phyloP scores from a whole-genome alignment of 345 rosid species.

The Angophora floribunda region DNA sequence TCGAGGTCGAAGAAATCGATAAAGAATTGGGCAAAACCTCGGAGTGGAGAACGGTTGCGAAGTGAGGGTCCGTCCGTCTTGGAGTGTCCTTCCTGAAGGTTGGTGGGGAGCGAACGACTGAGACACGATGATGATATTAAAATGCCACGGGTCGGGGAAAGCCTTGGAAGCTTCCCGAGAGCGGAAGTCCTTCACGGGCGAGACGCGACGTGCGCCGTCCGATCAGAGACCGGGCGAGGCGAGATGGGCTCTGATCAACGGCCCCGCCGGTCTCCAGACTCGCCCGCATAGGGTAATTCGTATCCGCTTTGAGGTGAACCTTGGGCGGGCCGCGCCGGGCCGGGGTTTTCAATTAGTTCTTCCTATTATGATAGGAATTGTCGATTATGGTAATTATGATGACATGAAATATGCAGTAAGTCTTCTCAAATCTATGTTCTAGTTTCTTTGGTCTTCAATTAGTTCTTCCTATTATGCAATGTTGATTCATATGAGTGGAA shows the following conservation, averaged over 20 bases:
- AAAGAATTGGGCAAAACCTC: neutral
- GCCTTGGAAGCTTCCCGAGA: neutral
- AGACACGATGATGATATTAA: neutral
- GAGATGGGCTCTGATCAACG: neutral
- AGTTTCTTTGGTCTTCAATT: neutral
- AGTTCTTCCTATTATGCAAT: too few species aligned
- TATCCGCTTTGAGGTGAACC: neutral
- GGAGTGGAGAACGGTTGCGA: neutral
- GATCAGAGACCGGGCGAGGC: neutral
- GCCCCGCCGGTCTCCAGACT: neutral
- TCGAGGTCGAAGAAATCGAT: neutral
- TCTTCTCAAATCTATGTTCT: neutral
- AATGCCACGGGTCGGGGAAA: neutral
- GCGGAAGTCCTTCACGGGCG: neutral
- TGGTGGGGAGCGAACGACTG: neutral
- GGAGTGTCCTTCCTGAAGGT: neutral
- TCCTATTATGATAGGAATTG: constrained; percentile 89
- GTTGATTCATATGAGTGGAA: too few species aligned
- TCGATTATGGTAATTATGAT: constrained; percentile 78
- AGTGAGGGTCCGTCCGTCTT: neutral
- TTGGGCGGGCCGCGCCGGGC: neutral
- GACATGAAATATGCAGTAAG: constrained; percentile 97
- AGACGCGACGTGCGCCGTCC: neutral
- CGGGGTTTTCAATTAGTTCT: too few species aligned
- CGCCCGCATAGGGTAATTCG: neutral